A percentile compares a stretch with the other conserved stretches of the same genome.
Conservation (phyloP, 768 basidiomycete genomes). For the Termitomyces heimii region DNA sequence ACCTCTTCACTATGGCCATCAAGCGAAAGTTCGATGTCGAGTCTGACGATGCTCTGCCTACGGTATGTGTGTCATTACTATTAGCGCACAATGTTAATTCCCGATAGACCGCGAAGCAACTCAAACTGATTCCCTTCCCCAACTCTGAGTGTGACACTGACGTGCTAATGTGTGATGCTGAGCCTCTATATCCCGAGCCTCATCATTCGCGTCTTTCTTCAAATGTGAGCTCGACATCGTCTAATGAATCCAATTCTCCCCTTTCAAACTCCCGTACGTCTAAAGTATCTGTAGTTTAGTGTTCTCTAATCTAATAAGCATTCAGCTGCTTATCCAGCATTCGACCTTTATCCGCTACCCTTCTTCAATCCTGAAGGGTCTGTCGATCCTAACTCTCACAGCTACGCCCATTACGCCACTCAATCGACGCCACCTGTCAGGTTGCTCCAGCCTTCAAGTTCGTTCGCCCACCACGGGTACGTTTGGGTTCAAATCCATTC, state of each 20-base stretch:
- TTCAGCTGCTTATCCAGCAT: constrained; percentile 51
- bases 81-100: constrained; percentile 16
- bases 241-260: constrained; percentile 42
- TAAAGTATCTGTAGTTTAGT: not conserved
- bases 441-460: constrained; percentile 59
- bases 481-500: constrained; percentile 14
- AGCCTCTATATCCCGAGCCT: constrained; percentile 45
- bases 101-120: constrained; percentile 54
- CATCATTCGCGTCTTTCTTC: constrained; percentile 63
- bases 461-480: constrained; percentile 70
- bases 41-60: constrained; percentile 43
- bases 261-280: constrained; percentile 43
- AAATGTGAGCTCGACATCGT: constrained; percentile 56
- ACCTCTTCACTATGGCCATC: constrained; percentile 45
- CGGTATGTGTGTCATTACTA: constrained; percentile 28
- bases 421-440: constrained; percentile 47
- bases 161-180: constrained; percentile 67
- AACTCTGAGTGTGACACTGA: constrained; percentile 58
- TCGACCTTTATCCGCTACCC: constrained; percentile 56
- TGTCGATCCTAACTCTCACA: constrained; percentile 42
- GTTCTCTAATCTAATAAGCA: constrained; percentile 4
- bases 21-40: constrained; percentile 74
- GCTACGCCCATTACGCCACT: constrained; percentile 34
- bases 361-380: constrained; percentile 41
- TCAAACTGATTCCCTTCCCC: constrained; percentile 74